These are phyloP conservation scores for Aspergillus pseudotamarii DNA, from an alignment of 2,329 filamentous ascomycete species.

Conservation along the genomic window DNA sequence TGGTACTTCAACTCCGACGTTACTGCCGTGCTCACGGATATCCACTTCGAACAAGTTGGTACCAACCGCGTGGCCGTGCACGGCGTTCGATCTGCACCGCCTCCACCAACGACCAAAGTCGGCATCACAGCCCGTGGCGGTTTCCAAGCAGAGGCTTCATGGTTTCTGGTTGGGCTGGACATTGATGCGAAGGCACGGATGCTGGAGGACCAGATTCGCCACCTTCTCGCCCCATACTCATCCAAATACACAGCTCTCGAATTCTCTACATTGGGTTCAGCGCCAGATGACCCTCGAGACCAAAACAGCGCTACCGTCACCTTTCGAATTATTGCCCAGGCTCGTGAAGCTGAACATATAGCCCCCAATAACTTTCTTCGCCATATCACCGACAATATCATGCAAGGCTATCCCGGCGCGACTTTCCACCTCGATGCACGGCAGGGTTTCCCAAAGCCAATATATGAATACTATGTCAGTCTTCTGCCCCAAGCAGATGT, in stretches of 20 bases:
- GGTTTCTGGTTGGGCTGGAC: conserved; percentile 50
- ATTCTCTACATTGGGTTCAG: conserved; percentile 35
- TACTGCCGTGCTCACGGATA: conserved; percentile 53
- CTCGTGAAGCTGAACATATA: conserved; percentile 41
- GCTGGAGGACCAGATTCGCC: conserved; percentile 50
- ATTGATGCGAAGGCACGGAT: conserved; percentile 51
- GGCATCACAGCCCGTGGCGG: conserved; percentile 51
- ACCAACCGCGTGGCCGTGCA: conserved; percentile 54
- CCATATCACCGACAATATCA: conserved; percentile 42
- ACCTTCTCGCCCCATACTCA: conserved; percentile 36
- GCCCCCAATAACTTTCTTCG: conserved; percentile 38
- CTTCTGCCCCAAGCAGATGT: conserved; percentile 29
- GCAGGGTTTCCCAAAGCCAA: conserved; percentile 38
- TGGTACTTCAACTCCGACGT: conserved; percentile 63
- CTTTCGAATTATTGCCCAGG: conserved; percentile 51
- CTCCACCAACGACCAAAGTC: conserved; percentile 55
- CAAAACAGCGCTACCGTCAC: conserved; percentile 49
- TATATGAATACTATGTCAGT: conserved; percentile 35
- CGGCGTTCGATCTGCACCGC: conserved; percentile 47
- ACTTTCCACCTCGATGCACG: conserved; percentile 40
- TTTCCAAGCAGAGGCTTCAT: conserved; percentile 51
- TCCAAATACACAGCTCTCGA: conserved; percentile 34
- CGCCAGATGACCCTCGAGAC: conserved; percentile 35
- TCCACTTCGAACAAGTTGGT: conserved; percentile 56
- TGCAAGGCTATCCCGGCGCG: conserved; percentile 44